Evolutionary conservation across 1,284 basidiomycete genomes (phyloP).

Genomic region (Apiotrichum domesticum): DNA sequence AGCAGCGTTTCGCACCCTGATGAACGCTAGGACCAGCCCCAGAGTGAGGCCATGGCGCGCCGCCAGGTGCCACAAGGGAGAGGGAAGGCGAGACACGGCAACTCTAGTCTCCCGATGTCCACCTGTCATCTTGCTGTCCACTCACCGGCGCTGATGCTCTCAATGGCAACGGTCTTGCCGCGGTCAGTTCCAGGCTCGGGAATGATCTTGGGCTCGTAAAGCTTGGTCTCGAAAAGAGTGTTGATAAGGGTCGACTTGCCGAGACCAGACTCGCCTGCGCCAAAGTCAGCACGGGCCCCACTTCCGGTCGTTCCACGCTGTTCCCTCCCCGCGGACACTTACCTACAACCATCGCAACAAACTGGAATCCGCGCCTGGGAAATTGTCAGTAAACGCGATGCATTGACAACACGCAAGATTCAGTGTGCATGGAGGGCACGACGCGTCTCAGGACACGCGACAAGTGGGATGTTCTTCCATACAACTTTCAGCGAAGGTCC

Average conservation of each 20-base stretch:
- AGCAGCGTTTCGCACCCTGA: slow-evolving; percentile 4
- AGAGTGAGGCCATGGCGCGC: too few species aligned
- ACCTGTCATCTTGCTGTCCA: slow-evolving; percentile 3
- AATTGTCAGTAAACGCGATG: background rate
- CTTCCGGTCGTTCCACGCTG: slow-evolving; percentile 2
- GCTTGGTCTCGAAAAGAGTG: slow-evolving; percentile 90
- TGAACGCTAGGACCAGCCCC: too few species aligned
- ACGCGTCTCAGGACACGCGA: too few species aligned
- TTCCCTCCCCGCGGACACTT: slow-evolving; percentile 44
- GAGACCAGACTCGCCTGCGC: slow-evolving; percentile 85
- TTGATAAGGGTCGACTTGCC: slow-evolving; percentile 97
- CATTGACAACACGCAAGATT: too few species aligned
- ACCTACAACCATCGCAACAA: slow-evolving; percentile 95
- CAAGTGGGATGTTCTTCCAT: too few species aligned
- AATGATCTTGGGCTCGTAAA: slow-evolving; percentile 81
- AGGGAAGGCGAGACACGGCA: background rate
- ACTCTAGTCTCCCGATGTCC: too few species aligned
- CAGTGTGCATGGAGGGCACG: too few species aligned
- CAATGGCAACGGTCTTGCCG: slow-evolving; percentile 87
- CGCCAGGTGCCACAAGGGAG: background rate
- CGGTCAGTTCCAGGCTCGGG: slow-evolving; percentile 76
- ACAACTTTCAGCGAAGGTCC: too few species aligned
- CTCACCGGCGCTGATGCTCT: slow-evolving; percentile 91
- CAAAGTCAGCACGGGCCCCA: slow-evolving; percentile 18
- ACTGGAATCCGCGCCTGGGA: slow-evolving; percentile 79